Percentiles rank a stretch among this genome's conserved stretches.
Evolutionary conservation across 2,329 filamentous ascomycete genomes (phyloP).

Genomic region (Aspergillus sp.): DNA sequence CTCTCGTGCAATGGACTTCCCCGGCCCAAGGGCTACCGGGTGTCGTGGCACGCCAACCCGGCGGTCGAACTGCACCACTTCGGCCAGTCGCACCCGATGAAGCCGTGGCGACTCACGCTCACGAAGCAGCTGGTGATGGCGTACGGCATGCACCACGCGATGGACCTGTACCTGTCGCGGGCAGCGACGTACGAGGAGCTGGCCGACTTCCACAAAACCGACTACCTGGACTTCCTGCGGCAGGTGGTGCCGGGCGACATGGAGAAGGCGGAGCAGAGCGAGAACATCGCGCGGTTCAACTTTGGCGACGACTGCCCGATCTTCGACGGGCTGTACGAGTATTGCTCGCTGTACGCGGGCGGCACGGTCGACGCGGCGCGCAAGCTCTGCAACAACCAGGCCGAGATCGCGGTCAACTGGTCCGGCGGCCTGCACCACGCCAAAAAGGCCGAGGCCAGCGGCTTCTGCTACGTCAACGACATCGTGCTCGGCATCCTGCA

Average conservation of each 20-base stretch:
- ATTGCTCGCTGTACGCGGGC: conserved; percentile 89
- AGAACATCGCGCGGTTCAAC: conserved; percentile 67
- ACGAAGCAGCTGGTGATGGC: conserved; percentile 93
- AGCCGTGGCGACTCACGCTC: conserved; percentile 92
- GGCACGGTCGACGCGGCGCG: conserved; percentile 87
- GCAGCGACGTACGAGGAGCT: conserved; percentile 86
- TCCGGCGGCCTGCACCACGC: conserved; percentile 94
- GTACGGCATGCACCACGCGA: conserved; percentile 93
- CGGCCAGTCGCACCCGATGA: conserved; percentile 96
- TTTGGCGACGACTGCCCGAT: conserved; percentile 93
- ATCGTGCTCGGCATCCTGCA: conserved; percentile 93
- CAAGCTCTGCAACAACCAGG: conserved; percentile 80
- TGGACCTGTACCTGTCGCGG: conserved; percentile 88
- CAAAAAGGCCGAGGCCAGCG: conserved; percentile 88
- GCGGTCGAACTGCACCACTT: conserved; percentile 97
- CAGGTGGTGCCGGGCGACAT: conserved; percentile 69
- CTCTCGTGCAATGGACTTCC: conserved; percentile 64
- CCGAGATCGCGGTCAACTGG: conserved; percentile 97
- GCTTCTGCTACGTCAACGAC: conserved; percentile 99
- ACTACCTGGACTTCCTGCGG: conserved; percentile 87
- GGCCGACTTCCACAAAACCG: conserved; percentile 77
- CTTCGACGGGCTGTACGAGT: conserved; percentile 93
- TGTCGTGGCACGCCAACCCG: conserved; percentile 94
- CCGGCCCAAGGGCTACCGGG: conserved; percentile 78
- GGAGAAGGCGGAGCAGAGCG: conserved; percentile 60